Evolutionary conservation across 192 early-diverging fungal species (phyloP).

Genomic region (Coemansia sp.): DNA sequence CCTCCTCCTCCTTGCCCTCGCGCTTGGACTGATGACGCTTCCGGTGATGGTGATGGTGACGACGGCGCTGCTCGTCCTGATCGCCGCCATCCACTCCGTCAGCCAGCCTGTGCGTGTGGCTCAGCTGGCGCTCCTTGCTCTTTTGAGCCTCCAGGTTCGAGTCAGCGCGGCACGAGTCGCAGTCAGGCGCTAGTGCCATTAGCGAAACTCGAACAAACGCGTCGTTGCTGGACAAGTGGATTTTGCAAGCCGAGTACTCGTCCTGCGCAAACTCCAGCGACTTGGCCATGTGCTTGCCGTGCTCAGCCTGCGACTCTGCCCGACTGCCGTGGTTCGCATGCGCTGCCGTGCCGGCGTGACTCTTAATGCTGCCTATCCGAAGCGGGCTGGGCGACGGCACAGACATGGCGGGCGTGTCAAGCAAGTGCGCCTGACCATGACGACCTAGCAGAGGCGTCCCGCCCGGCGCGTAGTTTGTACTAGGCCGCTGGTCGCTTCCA

Average conservation of each 20-base stretch:
- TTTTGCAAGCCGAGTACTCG: slow-evolving; percentile 45
- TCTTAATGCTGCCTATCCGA: slow-evolving; percentile 2
- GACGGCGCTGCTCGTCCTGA: slow-evolving; percentile 7
- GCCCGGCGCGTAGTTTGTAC: not conserved
- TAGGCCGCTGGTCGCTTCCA: not conserved
- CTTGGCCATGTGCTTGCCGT: slow-evolving; percentile 10
- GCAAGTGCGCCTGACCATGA: not conserved
- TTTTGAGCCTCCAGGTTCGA: slow-evolving; percentile 22
- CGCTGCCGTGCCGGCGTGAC: not conserved
- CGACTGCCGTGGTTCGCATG: not conserved
- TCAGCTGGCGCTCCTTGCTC: slow-evolving; percentile 38
- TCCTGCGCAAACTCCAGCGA: slow-evolving; percentile 30
- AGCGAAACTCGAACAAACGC: slow-evolving; percentile 42
- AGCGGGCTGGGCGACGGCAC: slow-evolving; percentile 7
- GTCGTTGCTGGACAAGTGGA: slow-evolving; percentile 41
- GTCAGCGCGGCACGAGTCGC: slow-evolving; percentile 35
- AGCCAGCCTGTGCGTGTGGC: slow-evolving; percentile 18
- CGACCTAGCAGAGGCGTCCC: not conserved
- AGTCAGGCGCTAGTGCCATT: slow-evolving; percentile 51
- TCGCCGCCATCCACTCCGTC: slow-evolving; percentile 9
- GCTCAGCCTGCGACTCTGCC: not conserved
- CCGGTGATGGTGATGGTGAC: slow-evolving; percentile 17
- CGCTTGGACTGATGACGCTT: not conserved
- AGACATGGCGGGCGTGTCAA: not conserved
- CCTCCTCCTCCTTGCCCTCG: not conserved